Evolutionary conservation across 345 rosid genomes (phyloP).

Genomic region (Noccaea bulbosa): DNA sequence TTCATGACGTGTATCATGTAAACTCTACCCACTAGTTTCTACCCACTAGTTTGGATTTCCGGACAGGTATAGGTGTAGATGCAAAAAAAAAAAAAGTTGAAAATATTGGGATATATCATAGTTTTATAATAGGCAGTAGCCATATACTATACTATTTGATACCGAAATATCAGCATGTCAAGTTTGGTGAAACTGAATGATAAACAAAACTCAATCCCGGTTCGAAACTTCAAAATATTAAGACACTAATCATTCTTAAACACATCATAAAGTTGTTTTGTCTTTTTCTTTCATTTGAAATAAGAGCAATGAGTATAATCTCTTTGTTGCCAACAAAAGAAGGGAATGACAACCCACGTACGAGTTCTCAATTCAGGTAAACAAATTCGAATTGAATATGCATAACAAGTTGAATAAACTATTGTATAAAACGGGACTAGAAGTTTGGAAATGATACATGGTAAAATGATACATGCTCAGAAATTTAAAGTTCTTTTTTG

Average conservation of each 20-base stretch:
- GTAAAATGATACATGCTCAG: too few relatives aligned
- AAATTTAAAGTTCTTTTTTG: too few relatives aligned
- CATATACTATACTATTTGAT: background rate
- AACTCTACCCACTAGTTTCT: too few relatives aligned
- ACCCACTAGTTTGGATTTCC: too few relatives aligned
- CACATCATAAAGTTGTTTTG: constrained; percentile 1
- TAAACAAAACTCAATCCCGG: constrained; percentile 23
- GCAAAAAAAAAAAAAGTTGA: too few relatives aligned
- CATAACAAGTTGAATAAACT: background rate
- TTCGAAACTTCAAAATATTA: constrained; percentile 15
- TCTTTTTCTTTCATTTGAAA: constrained; percentile 12
- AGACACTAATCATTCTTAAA: constrained; percentile 22
- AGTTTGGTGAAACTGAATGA: constrained; percentile 7
- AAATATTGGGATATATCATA: too few relatives aligned
- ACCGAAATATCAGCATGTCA: constrained; percentile 5
- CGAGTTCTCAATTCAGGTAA: constrained; percentile 5
- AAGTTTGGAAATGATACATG: too few relatives aligned
- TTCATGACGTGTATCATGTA: too few relatives aligned
- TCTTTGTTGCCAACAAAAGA: constrained; percentile 12
- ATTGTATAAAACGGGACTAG: too few relatives aligned
- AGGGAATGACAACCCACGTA: constrained; percentile 14
- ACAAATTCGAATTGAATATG: background rate
- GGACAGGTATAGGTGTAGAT: too few relatives aligned
- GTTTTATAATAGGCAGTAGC: too few relatives aligned
- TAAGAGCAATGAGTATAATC: constrained; percentile 29